These are phyloP conservation scores for Calonectria naviculata DNA, from an alignment of 2,329 filamentous ascomycete genomes.

Conservation along the genomic window DNA sequence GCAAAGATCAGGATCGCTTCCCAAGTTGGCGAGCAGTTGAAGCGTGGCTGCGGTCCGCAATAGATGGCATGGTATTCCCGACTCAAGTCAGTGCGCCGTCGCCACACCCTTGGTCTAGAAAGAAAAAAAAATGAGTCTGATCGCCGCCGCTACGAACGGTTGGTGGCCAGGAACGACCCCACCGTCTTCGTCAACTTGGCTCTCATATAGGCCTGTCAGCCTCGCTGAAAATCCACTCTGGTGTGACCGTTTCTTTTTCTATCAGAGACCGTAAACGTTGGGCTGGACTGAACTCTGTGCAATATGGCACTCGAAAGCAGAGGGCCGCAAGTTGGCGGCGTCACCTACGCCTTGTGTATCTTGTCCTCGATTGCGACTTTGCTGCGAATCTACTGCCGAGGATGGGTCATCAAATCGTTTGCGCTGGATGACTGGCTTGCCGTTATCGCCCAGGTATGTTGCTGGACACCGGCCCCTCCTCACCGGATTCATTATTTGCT, in stretches of 20 bases:
- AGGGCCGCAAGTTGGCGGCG: background rate
- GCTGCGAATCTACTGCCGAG: constrained; percentile 47
- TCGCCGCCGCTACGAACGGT: background rate
- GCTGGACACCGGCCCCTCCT: too few species aligned
- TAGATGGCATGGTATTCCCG: background rate
- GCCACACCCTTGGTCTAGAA: background rate
- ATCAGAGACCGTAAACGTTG: background rate
- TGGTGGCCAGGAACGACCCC: background rate
- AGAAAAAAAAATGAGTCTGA: constrained; percentile 1
- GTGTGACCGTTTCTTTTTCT: background rate
- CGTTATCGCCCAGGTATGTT: constrained; percentile 22
- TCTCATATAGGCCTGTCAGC: background rate
- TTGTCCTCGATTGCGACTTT: background rate
- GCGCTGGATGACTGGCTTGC: constrained; percentile 48
- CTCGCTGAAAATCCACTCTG: background rate
- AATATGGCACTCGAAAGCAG: background rate
- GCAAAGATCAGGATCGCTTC: background rate
- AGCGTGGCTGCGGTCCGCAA: too few species aligned
- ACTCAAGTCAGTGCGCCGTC: background rate
- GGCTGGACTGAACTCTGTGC: background rate
- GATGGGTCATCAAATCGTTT: constrained; percentile 46
- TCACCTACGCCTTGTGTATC: background rate
- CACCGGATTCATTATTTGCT: background rate
- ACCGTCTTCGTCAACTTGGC: background rate
- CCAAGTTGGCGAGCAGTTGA: background rate